Evolutionary conservation across 306 rosid species (phyloP).

Genomic region (Cucumis sativus): DNA sequence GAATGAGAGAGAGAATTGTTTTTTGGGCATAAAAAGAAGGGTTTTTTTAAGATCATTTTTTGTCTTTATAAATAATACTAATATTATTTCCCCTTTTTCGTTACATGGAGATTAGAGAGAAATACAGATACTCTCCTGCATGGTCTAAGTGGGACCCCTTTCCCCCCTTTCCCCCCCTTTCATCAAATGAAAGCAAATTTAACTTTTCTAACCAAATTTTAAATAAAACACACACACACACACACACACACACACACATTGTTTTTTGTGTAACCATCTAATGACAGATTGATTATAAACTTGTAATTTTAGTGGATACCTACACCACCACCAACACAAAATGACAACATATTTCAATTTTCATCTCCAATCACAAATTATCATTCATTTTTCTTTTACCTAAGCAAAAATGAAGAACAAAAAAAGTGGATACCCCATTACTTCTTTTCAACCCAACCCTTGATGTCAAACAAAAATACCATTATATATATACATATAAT

Average conservation of each 20-base stretch:
- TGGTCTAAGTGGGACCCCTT: background rate
- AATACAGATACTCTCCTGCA: background rate
- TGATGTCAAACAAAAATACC: background rate
- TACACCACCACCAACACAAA: background rate
- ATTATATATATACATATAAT: background rate
- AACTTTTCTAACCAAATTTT: background rate
- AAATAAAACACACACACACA: too few species aligned
- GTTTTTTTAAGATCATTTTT: background rate
- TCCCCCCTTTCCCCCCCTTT: background rate
- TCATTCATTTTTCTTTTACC: background rate
- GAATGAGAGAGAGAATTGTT: background rate
- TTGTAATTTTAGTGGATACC: background rate
- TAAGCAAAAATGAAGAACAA: background rate
- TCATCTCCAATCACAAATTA: background rate
- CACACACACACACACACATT: too few species aligned
- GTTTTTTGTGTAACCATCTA: background rate
- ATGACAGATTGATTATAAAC: background rate
- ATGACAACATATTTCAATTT: background rate
- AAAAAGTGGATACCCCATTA: background rate
- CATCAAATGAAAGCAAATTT: background rate
- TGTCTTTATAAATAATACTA: background rate
- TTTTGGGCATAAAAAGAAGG: background rate
- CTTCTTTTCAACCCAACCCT: background rate
- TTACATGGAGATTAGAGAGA: background rate
- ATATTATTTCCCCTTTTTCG: background rate